phyloP scores from a whole-genome alignment of 2,329 filamentous ascomycete genomes.

The Aspergillus tubingensis region DNA sequence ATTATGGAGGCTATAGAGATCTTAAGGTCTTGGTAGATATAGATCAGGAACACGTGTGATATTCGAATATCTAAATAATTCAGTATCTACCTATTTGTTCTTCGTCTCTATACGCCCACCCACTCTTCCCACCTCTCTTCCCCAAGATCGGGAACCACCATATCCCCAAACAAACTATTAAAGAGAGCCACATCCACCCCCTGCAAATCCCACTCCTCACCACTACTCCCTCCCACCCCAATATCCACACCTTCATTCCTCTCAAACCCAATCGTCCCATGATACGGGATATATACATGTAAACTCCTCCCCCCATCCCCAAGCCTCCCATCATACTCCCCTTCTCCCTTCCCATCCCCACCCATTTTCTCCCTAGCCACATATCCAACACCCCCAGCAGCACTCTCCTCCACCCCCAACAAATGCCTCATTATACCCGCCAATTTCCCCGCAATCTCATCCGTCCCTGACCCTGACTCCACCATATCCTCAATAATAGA shows the following conservation, averaged over 20 bases:
- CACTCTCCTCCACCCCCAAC: conserved; percentile 43
- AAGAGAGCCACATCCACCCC: conserved; percentile 12
- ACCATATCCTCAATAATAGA: conserved; percentile 31
- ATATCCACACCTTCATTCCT: background rate
- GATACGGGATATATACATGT: conserved; percentile 9
- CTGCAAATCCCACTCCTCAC: conserved; percentile 7
- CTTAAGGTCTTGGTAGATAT: too few species aligned
- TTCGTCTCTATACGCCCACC: background rate
- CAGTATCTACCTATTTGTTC: too few species aligned
- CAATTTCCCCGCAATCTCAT: conserved; percentile 4
- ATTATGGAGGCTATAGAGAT: too few species aligned
- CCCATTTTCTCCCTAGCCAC: too few species aligned
- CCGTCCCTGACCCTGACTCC: background rate
- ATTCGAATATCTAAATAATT: too few species aligned
- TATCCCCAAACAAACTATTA: conserved; percentile 11
- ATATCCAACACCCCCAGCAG: conserved; percentile 25
- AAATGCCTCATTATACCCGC: conserved; percentile 35
- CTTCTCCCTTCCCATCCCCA: background rate
- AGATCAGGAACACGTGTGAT: too few species aligned
- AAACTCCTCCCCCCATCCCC: background rate
- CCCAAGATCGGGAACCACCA: background rate
- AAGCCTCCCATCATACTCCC: background rate
- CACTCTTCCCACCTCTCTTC: background rate
- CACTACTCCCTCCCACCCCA: background rate
- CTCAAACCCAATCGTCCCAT: conserved; percentile 12